Conservation (phyloP, 192 early-diverging fungal genomes). For the Coemansia sp. region DNA sequence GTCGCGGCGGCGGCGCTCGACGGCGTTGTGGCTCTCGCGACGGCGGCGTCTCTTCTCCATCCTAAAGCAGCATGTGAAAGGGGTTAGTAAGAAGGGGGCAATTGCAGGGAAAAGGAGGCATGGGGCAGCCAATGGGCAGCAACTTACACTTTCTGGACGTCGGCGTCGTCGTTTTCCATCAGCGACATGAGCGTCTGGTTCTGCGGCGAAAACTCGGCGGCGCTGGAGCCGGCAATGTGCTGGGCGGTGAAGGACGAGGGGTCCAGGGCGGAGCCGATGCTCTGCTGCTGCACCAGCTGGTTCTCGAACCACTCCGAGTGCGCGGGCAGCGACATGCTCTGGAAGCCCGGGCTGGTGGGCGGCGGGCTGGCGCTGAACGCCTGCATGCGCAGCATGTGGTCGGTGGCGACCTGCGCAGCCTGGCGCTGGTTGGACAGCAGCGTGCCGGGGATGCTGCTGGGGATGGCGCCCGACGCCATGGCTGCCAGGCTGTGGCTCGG, state of each 20-base stretch:
- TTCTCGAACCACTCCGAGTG: constrained; percentile 55
- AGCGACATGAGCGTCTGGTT: constrained; percentile 51
- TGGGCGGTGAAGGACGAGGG: constrained; percentile 46
- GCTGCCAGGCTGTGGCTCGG: constrained; percentile 35
- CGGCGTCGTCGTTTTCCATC: constrained; percentile 43
- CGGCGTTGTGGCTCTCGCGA: constrained; percentile 96
- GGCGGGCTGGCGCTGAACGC: constrained; percentile 38
- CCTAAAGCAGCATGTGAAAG: constrained; percentile 28
- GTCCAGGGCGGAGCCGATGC: constrained; percentile 56
- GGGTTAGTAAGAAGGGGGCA: not conserved
- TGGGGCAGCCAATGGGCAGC: not conserved
- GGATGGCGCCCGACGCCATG: constrained; percentile 39
- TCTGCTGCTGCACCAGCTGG: constrained; percentile 55
- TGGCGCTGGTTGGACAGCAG: constrained; percentile 31
- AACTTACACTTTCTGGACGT: constrained; percentile 43
- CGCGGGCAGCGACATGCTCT: constrained; percentile 61
- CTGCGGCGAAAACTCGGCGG: constrained; percentile 47
- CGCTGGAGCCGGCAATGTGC: constrained; percentile 28
- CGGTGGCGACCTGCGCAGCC: constrained; percentile 16
- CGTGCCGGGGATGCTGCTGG: constrained; percentile 48
- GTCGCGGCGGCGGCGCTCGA: constrained; percentile 91
- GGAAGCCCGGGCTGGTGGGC: constrained; percentile 45
- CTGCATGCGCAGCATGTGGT: constrained; percentile 46
- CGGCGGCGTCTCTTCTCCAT: constrained; percentile 88
- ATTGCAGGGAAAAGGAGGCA: too few species aligned